Conservation (phyloP, 2,329 filamentous ascomycete genomes). For the Dactylellina drechsleri region DNA sequence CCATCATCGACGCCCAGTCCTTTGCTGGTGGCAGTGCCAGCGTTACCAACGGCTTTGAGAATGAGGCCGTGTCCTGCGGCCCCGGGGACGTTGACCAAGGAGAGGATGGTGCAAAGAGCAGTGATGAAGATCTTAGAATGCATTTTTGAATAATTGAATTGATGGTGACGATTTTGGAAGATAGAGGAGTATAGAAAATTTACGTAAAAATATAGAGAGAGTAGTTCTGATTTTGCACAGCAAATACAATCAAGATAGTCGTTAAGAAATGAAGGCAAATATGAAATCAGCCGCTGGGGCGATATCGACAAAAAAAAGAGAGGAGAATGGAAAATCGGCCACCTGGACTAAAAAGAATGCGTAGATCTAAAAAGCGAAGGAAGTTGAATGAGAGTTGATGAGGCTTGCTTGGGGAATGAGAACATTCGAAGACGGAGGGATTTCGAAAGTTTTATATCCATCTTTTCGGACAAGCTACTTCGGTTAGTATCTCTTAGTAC, state of each 20-base stretch:
- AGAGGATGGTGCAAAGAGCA: constrained; percentile 66
- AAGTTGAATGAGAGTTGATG: no score
- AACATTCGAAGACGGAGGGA: no score
- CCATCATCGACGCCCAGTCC: constrained; percentile 66
- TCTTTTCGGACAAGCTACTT: no score
- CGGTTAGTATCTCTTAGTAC: no score
- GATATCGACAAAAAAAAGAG: constrained; percentile 28
- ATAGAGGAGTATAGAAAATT: constrained; percentile 11
- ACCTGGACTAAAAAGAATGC: no score
- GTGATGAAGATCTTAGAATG: constrained; percentile 62
- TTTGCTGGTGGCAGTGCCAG: constrained; percentile 65
- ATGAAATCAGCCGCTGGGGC: constrained; percentile 51
- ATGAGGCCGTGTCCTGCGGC: constrained; percentile 72
- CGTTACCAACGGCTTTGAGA: constrained; percentile 69
- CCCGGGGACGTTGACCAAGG: constrained; percentile 65
- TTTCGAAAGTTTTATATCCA: no score
- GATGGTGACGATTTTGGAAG: constrained; percentile 31
- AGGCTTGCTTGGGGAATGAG: no score
- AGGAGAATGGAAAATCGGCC: constrained; percentile 18
- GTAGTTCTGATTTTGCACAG: constrained; percentile 41
- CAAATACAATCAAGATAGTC: constrained; percentile 38
- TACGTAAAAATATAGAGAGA: constrained; percentile 17
- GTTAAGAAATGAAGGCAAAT: constrained; percentile 49
- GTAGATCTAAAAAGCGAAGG: no score
- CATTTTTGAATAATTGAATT: constrained; percentile 59